Conservation (phyloP, 2,329 filamentous ascomycete genomes). For the Hypoxylon sp. region DNA sequence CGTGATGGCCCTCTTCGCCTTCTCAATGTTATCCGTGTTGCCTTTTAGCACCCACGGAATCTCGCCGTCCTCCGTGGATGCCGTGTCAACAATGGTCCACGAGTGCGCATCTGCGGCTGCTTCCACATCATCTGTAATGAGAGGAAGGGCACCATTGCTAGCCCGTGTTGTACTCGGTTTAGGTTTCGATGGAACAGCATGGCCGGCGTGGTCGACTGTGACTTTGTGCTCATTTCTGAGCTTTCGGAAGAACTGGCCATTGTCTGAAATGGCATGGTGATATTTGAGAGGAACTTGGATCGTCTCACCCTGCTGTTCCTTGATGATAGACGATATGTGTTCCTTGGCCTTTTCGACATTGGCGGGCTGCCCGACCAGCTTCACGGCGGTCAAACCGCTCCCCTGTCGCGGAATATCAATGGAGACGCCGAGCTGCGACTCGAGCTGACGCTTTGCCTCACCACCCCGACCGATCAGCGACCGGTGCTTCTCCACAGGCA, state of each 20-base stretch:
- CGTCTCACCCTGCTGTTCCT: conserved; percentile 89
- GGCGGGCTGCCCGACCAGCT: conserved; percentile 81
- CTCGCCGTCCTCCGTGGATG: conserved; percentile 72
- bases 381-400: conserved; percentile 84
- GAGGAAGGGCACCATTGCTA: conserved; percentile 76
- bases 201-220: conserved; percentile 89
- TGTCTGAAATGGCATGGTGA: conserved; percentile 87
- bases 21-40: conserved; percentile 79
- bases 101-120: conserved; percentile 75
- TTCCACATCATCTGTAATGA: conserved; percentile 89
- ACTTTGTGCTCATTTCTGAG: conserved; percentile 88
- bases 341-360: conserved; percentile 88
- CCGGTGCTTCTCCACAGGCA: conserved; percentile 90
- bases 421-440: conserved; percentile 85
- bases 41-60: conserved; percentile 94
- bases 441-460: conserved; percentile 85
- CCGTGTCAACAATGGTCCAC: conserved; percentile 81
- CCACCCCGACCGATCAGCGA: conserved; percentile 92
- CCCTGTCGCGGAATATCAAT: conserved; percentile 94
- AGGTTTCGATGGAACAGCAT: conserved; percentile 78
- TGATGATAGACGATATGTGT: conserved; percentile 81
- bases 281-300: conserved; percentile 84
- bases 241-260: conserved; percentile 92
- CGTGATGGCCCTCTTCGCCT: conserved; percentile 80
- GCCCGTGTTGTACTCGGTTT: conserved; percentile 63